Percentiles rank a stretch among this genome's conserved stretches.
Conservation (phyloP, 2,329 filamentous ascomycete genomes). For the Thelonectria olida region DNA sequence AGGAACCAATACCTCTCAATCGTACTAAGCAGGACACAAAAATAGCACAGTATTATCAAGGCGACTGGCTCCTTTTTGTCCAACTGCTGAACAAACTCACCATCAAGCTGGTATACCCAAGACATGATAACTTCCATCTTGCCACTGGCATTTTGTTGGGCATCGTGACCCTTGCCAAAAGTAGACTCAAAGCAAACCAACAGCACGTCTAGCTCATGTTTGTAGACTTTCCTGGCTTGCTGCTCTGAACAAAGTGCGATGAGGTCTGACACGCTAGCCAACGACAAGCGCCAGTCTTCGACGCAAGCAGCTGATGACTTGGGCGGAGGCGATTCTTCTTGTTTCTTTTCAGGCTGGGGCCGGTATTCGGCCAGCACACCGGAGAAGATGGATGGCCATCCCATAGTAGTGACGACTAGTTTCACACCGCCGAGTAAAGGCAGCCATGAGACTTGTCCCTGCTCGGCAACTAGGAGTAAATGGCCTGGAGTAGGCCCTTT, state of each 20-base stretch:
- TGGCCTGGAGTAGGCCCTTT: conserved; percentile 26
- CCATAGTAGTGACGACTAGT: conserved; percentile 27
- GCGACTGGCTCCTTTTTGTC: conserved; percentile 21
- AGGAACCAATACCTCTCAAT: conserved; percentile 32
- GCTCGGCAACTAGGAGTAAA: conserved; percentile 26
- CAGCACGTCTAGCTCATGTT: not conserved
- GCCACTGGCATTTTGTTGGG: conserved; percentile 1
- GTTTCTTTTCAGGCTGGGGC: not conserved
- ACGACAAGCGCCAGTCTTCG: conserved; percentile 25
- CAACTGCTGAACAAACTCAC: conserved; percentile 19
- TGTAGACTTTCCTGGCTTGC: conserved; percentile 5
- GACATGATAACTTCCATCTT: conserved; percentile 22
- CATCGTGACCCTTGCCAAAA: conserved; percentile 18
- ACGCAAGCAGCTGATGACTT: not conserved
- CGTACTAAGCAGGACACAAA: conserved; percentile 24
- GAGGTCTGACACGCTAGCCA: conserved; percentile 21
- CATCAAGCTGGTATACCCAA: conserved; percentile 27
- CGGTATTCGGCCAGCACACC: conserved; percentile 15
- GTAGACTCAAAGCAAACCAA: conserved; percentile 21
- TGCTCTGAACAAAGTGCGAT: conserved; percentile 9
- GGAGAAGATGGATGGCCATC: conserved; percentile 23
- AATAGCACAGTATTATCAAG: conserved; percentile 28
- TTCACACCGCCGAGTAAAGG: conserved; percentile 27
- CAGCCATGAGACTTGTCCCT: conserved; percentile 31
- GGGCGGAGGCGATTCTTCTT: not conserved